Percentiles rank a stretch among this genome's conserved stretches.
Evolutionary conservation across 331 rosid genomes (phyloP).

Genomic region (Spiraea crenata): DNA sequence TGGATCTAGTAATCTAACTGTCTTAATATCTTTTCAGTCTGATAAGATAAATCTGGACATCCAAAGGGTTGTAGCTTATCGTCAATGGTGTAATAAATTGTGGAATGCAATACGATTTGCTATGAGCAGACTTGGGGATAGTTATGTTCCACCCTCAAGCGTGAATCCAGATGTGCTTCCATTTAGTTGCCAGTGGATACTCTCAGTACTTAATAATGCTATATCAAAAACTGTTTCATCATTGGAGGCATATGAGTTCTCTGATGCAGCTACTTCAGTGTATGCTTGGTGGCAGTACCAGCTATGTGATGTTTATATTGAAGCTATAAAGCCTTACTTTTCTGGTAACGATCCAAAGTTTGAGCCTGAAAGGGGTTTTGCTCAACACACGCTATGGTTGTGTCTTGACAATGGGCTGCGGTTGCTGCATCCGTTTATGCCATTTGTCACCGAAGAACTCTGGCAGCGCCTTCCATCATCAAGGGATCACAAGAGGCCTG

Average conservation of each 20-base stretch:
- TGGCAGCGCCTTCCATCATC: slow-evolving; percentile 98
- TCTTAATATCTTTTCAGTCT: slow-evolving; percentile 52
- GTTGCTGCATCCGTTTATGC: slow-evolving; percentile 97
- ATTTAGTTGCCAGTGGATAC: slow-evolving; percentile 91
- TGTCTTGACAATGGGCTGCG: slow-evolving; percentile 92
- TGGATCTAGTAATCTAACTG: neutral
- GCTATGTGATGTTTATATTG: slow-evolving; percentile 93
- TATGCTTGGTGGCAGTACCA: slow-evolving; percentile 97
- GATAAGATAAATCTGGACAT: slow-evolving; percentile 92
- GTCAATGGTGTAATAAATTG: slow-evolving; percentile 91
- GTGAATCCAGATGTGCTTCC: slow-evolving; percentile 67
- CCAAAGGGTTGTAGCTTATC: slow-evolving; percentile 91
- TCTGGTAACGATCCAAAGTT: slow-evolving; percentile 52
- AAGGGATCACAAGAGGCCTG: slow-evolving; percentile 42
- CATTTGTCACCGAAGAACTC: slow-evolving; percentile 90
- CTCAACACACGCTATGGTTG: slow-evolving; percentile 83
- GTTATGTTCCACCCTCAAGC: slow-evolving; percentile 54
- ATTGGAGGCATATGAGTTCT: slow-evolving; percentile 61
- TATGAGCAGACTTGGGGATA: slow-evolving; percentile 89
- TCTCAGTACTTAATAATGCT: slow-evolving; percentile 73
- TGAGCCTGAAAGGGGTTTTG: slow-evolving; percentile 53
- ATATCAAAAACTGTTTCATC: slow-evolving; percentile 52
- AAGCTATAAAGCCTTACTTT: slow-evolving; percentile 86
- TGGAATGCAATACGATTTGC: slow-evolving; percentile 96
- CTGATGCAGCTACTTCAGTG: slow-evolving; percentile 79